Base-by-base conservation (phyloP, 768 basidiomycete genomes). In the Tephrocybe rancida region DNA sequence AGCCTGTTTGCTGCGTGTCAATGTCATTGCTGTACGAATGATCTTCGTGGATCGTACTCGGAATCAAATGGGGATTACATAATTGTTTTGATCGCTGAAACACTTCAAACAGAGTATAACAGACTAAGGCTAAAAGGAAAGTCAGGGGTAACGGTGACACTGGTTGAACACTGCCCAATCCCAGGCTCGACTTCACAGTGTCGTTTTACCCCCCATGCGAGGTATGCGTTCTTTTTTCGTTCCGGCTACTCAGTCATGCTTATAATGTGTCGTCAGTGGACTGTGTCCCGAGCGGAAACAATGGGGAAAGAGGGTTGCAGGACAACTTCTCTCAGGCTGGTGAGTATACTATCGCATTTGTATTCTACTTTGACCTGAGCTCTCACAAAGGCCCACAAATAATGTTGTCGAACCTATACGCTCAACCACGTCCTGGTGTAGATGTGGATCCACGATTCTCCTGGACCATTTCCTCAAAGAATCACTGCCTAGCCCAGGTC, bases 401-500 rank as follows among this genome's bases (percentile, higher is more conserved):
- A 26, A 54, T 7, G 43, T 25, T 54, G 41, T 48, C 29, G 10
- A 43, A 47, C 24, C 32, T 54, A 42, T 41, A 43, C 13, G 30
- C 48, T 16, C 14, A 51, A n/a, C 24, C 44, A 39, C 19, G 30
- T 8, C 38, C 32, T 24, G 29, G 37, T 2, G 10, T 32, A 26
- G 24, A 35, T 6, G 2, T 18, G 3, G 21, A 48, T 19, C 65
- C 67, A 6, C 57, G 60, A 6, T 66, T 68, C 49, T 64, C 63
- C 11, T 66, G 67, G 67, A 48, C 52, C 7, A 46, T 66, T 22
- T 25, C 58, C 1, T 65, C 65, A 1, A 21, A 13, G 3, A 44
- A 52, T 4, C 32, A 44, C 14, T 39, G 34, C 13, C 54, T 62
- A 21, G n/a, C 47, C 25, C 66, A 65, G 49, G 56, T 48, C 7